These are phyloP conservation scores for Lactifluus volemus DNA, from an alignment of 768 basidiomycete species.

Conservation along the genomic window DNA sequence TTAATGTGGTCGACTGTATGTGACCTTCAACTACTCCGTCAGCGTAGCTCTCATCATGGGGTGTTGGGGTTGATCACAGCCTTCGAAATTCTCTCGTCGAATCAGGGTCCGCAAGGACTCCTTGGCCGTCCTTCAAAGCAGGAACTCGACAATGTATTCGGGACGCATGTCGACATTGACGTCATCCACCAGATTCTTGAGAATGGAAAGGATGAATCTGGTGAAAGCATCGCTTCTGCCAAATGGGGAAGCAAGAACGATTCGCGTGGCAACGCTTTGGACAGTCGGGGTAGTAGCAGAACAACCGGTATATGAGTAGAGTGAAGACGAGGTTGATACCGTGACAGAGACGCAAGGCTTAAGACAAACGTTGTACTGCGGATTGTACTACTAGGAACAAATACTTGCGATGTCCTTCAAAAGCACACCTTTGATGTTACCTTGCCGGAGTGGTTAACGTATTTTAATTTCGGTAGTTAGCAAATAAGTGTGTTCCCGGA, in stretches of 20 bases:
- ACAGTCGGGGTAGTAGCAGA: constrained; percentile 10
- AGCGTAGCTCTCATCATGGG: neutral
- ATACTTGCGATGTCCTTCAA: neutral
- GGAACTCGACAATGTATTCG: constrained; percentile 69
- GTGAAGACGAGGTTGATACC: neutral
- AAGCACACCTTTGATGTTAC: constrained; percentile 38
- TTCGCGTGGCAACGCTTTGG: constrained; percentile 12
- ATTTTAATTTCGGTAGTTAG: too few species aligned
- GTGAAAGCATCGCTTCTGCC: constrained; percentile 36
- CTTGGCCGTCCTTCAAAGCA: constrained; percentile 72
- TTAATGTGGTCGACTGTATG: constrained; percentile 79
- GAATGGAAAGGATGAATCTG: constrained; percentile 51
- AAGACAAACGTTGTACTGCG: neutral
- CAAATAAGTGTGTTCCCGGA: too few species aligned
- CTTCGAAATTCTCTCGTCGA: constrained; percentile 60
- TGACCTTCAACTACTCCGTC: constrained; percentile 6
- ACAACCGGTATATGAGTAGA: constrained; percentile 15
- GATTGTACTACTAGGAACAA: neutral
- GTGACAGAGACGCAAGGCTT: neutral
- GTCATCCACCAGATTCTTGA: constrained; percentile 51
- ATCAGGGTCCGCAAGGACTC: constrained; percentile 71
- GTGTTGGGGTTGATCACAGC: constrained; percentile 32
- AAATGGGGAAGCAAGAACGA: constrained; percentile 21
- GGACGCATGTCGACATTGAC: constrained; percentile 53
- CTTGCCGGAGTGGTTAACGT: constrained; percentile 94